These are phyloP conservation scores for Moricandia moricandioides DNA, from an alignment of 345 rosid genomes.

Conservation along the genomic window DNA sequence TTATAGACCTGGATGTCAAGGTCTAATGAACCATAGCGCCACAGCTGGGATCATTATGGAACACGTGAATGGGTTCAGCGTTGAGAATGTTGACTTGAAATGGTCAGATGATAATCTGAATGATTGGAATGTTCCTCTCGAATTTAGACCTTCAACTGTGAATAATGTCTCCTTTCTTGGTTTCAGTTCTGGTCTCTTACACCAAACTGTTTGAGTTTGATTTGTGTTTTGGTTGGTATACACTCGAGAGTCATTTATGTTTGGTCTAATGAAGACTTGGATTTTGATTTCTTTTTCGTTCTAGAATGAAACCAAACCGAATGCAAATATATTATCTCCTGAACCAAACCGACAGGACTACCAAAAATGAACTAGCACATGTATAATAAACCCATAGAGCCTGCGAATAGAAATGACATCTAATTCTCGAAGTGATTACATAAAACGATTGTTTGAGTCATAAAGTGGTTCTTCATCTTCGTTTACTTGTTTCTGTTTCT, in stretches of 20 bases:
- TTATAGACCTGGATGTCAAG: slow-evolving; percentile 89
- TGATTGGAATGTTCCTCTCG: slow-evolving; percentile 74
- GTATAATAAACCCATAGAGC: neutral
- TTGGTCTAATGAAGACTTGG: neutral
- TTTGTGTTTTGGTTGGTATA: slow-evolving; percentile 2
- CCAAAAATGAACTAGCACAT: neutral
- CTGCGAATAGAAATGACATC: neutral
- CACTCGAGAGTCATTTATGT: slow-evolving; percentile 2
- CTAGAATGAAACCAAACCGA: neutral
- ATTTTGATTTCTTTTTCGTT: neutral
- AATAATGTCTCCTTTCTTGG: slow-evolving; percentile 57
- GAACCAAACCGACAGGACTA: neutral
- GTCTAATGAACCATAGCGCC: slow-evolving; percentile 60
- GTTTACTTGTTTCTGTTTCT: neutral
- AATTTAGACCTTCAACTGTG: slow-evolving; percentile 80
- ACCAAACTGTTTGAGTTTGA: slow-evolving; percentile 22
- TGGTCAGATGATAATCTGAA: slow-evolving; percentile 47
- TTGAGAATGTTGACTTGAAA: slow-evolving; percentile 70
- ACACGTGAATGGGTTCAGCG: slow-evolving; percentile 65
- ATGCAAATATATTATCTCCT: neutral
- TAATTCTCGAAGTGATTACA: neutral
- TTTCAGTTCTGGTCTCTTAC: slow-evolving; percentile 58
- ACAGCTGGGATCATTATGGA: slow-evolving; percentile 91
- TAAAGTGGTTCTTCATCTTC: neutral
- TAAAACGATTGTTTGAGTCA: neutral